phyloP scores from a whole-genome alignment of 768 basidiomycete species.

The Xanthoconium stramineum region DNA sequence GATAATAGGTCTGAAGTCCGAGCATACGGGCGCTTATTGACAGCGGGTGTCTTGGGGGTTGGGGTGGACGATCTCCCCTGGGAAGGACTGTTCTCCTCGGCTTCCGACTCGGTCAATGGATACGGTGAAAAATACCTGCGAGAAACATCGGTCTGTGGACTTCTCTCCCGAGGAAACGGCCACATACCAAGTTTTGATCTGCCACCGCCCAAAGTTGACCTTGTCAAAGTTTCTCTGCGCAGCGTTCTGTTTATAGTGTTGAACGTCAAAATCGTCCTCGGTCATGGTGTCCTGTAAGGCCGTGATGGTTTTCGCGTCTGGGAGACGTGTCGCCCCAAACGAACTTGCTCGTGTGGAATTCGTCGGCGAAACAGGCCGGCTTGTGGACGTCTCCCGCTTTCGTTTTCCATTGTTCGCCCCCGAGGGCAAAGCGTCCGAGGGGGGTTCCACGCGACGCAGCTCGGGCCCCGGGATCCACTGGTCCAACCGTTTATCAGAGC shows the following conservation, averaged over 20 bases:
- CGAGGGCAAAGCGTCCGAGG: conserved; percentile 14
- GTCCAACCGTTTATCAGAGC: conserved; percentile 69
- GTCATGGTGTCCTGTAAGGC: conserved; percentile 42
- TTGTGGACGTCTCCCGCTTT: conserved; percentile 21
- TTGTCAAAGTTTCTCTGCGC: conserved; percentile 81
- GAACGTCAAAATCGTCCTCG: conserved; percentile 68
- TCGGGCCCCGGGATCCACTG: conserved; percentile 60
- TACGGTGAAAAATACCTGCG: conserved; percentile 93
- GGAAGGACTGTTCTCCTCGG: conserved; percentile 42
- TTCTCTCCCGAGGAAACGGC: not conserved
- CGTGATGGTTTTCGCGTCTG: conserved; percentile 12
- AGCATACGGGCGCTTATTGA: conserved; percentile 59
- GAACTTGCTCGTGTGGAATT: conserved; percentile 25
- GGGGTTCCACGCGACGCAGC: conserved; percentile 32
- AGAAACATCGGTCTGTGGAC: not conserved
- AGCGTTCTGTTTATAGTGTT: conserved; percentile 63
- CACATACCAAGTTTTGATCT: conserved; percentile 84
- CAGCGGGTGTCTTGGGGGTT: conserved; percentile 46
- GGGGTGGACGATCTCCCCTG: conserved; percentile 24
- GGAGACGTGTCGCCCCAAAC: conserved; percentile 4
- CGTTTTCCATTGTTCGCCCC: conserved; percentile 34
- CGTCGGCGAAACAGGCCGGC: conserved; percentile 16
- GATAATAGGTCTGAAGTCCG: conserved; percentile 73
- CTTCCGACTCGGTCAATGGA: conserved; percentile 68
- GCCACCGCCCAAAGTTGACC: conserved; percentile 81